Evolutionary conservation across 805 yeast species (phyloP).

Genomic region (Ogataea pignaliae): DNA sequence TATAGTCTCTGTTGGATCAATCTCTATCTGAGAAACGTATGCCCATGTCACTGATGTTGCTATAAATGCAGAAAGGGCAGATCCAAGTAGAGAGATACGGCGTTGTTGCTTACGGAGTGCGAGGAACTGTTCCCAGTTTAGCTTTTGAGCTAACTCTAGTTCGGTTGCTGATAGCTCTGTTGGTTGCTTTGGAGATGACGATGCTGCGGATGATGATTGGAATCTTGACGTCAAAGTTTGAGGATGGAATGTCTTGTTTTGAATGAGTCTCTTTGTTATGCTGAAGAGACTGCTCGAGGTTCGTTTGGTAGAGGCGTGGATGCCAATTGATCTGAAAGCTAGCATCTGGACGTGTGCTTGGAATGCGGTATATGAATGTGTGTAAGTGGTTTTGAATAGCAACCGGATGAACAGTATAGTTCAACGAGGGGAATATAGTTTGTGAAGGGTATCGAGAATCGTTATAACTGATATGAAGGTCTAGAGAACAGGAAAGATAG

Average conservation of each 20-base stretch:
- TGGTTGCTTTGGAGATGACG: not conserved
- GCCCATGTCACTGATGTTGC: slow-evolving; percentile 71
- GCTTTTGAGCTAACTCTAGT: slow-evolving; percentile 17
- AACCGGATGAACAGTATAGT: too few species aligned
- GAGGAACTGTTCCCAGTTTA: slow-evolving; percentile 82
- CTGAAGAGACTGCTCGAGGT: not conserved
- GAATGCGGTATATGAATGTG: too few species aligned
- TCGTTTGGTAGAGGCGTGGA: not conserved
- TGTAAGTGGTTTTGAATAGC: too few species aligned
- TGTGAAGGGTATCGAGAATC: too few species aligned
- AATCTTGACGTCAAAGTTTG: slow-evolving; percentile 2
- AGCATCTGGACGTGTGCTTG: slow-evolving; percentile 3
- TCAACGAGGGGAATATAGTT: too few species aligned
- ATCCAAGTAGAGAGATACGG: slow-evolving; percentile 59
- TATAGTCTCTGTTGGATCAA: slow-evolving; percentile 85
- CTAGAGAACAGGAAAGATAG: too few species aligned
- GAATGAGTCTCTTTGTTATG: not conserved
- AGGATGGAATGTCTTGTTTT: not conserved
- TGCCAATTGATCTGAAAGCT: slow-evolving; percentile 10
- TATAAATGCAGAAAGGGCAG: slow-evolving; percentile 59
- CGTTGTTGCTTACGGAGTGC: slow-evolving; percentile 72
- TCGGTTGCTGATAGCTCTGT: slow-evolving; percentile 19
- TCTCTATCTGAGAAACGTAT: slow-evolving; percentile 72
- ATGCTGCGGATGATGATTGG: slow-evolving; percentile 5
- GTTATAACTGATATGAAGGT: too few species aligned